Base-by-base conservation (phyloP, 2,329 filamentous ascomycete genomes). In the Fusarium sp. region DNA sequence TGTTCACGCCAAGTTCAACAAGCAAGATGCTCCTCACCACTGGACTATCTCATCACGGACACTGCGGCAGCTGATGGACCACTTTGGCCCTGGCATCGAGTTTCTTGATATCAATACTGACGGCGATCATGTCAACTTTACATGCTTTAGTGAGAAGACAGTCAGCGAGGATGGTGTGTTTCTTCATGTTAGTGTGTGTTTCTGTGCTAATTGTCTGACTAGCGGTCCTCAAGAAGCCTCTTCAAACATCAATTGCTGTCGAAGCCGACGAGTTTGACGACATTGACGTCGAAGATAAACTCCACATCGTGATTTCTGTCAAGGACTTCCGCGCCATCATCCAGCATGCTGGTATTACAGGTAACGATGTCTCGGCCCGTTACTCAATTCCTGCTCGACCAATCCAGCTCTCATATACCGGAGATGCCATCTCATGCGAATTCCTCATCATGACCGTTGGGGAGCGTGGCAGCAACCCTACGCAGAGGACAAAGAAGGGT, bases 401-500 rank as follows among this genome's bases (percentile, higher is more conserved):
- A 1, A 88, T 96, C 79, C 92, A 94, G 77, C 87, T 96, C 68
- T 90, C 87, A 52, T 96, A 96, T 78, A 87, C 88, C 27, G 88
- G 89, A 47, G 91, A 92, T 67, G 93, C 91, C 37, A 86, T 95
- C 35, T 84, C 89, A 40, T 94, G 91, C 81, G 92, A 95, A 73
- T 95, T 95, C 76, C 92, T 95, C 50, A 87, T 96, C 69, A 95
- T 95, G 93, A 96, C 94, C 1, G 90, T 93, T 10, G 94, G 93
- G 15, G 93, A 95, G 74, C 86, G 87, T 67, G 86, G 86, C 61
- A 86, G 83, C 32, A 87, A 86, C 54, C 81, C 85, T 6, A 81
- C 80, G 12, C 86, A 87, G 68, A 88, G 86, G 78, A 84, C 84
- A 52, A 88, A 86, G 72, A 88, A 85, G 69, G 80, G 82, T 0